Evolutionary conservation across 1,139 yeast species (phyloP).

Genomic region (Suhomyces panamericanus): DNA sequence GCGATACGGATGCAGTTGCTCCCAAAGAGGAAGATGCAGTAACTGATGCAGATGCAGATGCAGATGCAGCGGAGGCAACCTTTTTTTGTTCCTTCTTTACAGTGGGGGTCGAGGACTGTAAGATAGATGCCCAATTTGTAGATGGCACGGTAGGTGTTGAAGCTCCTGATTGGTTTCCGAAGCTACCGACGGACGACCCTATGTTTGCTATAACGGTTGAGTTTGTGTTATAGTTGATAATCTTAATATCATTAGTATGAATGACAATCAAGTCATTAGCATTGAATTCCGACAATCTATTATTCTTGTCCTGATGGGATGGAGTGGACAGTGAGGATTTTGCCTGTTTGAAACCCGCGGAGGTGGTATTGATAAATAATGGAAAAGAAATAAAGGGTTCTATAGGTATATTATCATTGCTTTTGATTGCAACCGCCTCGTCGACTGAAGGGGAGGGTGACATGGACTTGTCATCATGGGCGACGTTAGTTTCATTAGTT

Average conservation of each 20-base stretch:
- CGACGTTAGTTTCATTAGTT: conserved; percentile 11
- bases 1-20: conserved; percentile 1
- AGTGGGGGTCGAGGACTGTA: conserved; percentile 15
- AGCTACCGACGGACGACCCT: background rate
- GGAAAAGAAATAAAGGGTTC: conserved; percentile 14
- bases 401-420: conserved; percentile 10
- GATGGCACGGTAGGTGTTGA: conserved; percentile 13
- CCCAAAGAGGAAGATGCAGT: background rate
- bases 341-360: conserved; percentile 5
- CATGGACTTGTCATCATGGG: conserved; percentile 4
- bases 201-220: conserved; percentile 9
- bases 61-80: conserved; percentile 5
- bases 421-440: conserved; percentile 3
- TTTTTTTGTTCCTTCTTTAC: conserved; percentile 11
- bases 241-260: conserved; percentile 11
- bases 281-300: conserved; percentile 2
- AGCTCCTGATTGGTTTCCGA: background rate
- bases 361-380: conserved; percentile 11
- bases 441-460: conserved; percentile 2
- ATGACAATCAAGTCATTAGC: conserved; percentile 8
- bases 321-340: conserved; percentile 1
- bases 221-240: conserved; percentile 23
- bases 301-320: background rate
- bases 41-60: conserved; percentile 2
- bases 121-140: conserved; percentile 21